Base-by-base conservation (phyloP, 1,284 basidiomycete genomes). In the Austropuccinia psidii region DNA sequence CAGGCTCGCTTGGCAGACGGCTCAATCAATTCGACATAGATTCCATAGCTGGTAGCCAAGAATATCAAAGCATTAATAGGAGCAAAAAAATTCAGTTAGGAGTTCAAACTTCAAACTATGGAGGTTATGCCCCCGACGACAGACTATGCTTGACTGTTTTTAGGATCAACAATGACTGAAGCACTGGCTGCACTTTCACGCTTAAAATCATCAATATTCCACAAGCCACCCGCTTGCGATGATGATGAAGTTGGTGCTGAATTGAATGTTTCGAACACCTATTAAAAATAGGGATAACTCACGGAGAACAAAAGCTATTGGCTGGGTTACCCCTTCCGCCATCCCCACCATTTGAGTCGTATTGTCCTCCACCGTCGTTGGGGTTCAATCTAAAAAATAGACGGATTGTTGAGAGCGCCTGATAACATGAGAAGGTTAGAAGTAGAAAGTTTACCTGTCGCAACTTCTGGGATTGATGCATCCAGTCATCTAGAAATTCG, bases 11-110 rank as follows among this genome's bases (percentile, higher is more conserved):
- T 75, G 45, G 39, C 76, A 13, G 52, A 49, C 24, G 79, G 79
- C 64, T 80, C 79, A 58, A 80, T 74, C 33, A 80, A 66, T 73
- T 79, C 76, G 29, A 80, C 79, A 73, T 80, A 80, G 27, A 75
- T 65, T 7, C 72, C 72, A 75, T 79, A 80, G 11, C 79, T 78
- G 43, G 15, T n/a, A n/a, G 60, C 19, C 6, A 19, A 35, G 24
- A 47, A 64, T 8, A 24, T 61, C 45, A 45, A 45, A 45, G n/a
- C n/a, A 45, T 45, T 45, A 11, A 19, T 45, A 45, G n/a, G n/a
- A 9, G n/a, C 41, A 45, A 45, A 45, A 45, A 45, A n/a, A n/a
- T n/a, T n/a, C n/a, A n/a, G n/a, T n/a, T n/a, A n/a, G n/a, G n/a
- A n/a, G n/a, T n/a, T n/a, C n/a, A n/a, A n/a, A n/a, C n/a, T n/a